Base-by-base conservation (phyloP, 176 grass and related monocot species). In the Cenchrus americanus region DNA sequence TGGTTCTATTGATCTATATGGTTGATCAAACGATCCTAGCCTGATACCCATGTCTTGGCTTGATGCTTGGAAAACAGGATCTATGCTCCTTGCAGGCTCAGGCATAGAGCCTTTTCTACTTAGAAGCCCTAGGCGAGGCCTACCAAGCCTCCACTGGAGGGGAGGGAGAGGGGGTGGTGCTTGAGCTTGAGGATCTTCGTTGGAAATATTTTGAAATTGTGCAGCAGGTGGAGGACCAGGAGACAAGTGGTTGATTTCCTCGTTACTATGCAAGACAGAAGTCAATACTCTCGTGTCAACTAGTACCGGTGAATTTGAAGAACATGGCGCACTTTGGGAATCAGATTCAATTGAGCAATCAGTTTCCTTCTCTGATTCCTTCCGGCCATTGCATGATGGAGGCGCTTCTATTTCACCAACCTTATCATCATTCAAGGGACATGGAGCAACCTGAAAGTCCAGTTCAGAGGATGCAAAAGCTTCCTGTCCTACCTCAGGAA, bases 141-240 rank as follows among this genome's bases (percentile, higher is more conserved):
- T 94, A 79, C 86, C 93, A 40, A 87, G 68, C 83, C 96, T 99
- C 96, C 96, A 99, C 17, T 90, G 91, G 69, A 99, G 87, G 54
- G 97, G 97, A 81, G 97, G 97, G 75, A 99, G 93, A 84, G 96
- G 93, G 42, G 91, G 93, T 79, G 80, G 88, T 61, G 70, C 46
- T 87, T 91, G 65, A 67, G 65, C 34, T 79, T 87, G 67, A 57
- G 62, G 70, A 81, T 97, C 87, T 82, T 91, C 63, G 23, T 59
- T 84, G 11, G 79, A 88, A 67, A 51, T n/a, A 88, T 83, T 86
- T 50, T 67, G 78, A 77, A 83, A 51, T 78, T 72, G 66, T 68
- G 82, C 43, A 21, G 42, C 51, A 34, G 61, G 43, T 70, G 73
- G 51, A 41, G 23, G 77, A 72, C 14, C n/a, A 81, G 15, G 27